phyloP scores from a whole-genome alignment of 2,329 filamentous ascomycete species.

The Aspergillus phoenicis region DNA sequence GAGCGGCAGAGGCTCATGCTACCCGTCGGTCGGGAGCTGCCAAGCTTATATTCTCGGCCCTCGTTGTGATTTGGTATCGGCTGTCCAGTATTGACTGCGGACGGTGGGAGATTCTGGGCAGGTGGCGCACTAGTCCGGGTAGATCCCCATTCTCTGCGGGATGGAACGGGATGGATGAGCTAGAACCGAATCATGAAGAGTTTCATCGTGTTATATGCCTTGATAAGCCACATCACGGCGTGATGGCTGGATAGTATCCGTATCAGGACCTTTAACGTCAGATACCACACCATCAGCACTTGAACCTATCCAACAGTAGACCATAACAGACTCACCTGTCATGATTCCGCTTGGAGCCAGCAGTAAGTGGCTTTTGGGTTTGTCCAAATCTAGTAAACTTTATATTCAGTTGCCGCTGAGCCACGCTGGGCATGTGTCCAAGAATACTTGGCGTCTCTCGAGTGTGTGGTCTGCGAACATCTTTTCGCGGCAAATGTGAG shows the following conservation, averaged over 20 bases:
- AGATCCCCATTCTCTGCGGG: conserved; percentile 1
- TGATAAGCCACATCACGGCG: background rate
- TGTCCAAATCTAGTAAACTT: background rate
- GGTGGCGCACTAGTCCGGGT: background rate
- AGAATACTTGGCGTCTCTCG: conserved; percentile 17
- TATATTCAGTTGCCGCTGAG: conserved; percentile 10
- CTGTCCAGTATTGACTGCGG: background rate
- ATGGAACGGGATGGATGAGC: background rate
- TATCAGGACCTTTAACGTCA: background rate
- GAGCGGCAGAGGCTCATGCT: conserved; percentile 8
- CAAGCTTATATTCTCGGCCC: conserved; percentile 5
- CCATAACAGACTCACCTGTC: background rate
- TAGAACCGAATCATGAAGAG: background rate
- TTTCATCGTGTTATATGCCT: background rate
- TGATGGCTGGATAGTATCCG: background rate
- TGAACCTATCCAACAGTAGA: background rate
- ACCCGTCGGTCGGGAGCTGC: conserved; percentile 15
- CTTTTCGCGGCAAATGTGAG: background rate
- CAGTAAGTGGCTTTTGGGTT: background rate
- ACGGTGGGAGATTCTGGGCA: background rate
- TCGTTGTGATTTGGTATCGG: background rate
- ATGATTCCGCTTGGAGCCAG: background rate
- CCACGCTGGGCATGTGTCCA: conserved; percentile 14
- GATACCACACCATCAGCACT: too few relatives aligned
- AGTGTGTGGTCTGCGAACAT: background rate